Percentiles rank a stretch among this genome's conserved stretches.
Conservation (phyloP, 2,329 filamentous ascomycete genomes). For the Alternaria arbusti region DNA sequence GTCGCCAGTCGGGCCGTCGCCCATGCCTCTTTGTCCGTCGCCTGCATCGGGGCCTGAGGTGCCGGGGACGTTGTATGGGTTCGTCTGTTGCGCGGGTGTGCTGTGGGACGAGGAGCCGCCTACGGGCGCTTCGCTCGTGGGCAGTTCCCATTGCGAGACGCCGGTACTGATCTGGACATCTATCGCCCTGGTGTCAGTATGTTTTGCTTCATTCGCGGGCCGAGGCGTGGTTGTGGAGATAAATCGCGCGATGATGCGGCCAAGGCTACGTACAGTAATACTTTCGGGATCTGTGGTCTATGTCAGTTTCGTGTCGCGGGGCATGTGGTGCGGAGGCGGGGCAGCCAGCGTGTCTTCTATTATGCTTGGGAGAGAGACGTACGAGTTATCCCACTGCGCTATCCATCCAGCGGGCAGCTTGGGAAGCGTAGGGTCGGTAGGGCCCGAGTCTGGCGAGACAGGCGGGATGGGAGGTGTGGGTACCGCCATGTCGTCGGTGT, state of each 20-base stretch:
- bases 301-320: constrained; percentile 34
- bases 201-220: background rate
- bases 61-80: constrained; percentile 64
- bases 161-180: constrained; percentile 74
- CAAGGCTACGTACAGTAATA: constrained; percentile 45
- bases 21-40: constrained; percentile 57
- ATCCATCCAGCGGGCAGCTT: constrained; percentile 50
- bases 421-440: constrained; percentile 47
- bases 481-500: constrained; percentile 35
- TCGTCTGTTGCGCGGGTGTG: constrained; percentile 56
- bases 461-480: constrained; percentile 46
- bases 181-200: constrained; percentile 5
- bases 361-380: constrained; percentile 18
- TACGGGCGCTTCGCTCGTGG: constrained; percentile 68
- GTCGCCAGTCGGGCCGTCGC: constrained; percentile 62
- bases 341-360: constrained; percentile 8
- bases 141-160: constrained; percentile 75
- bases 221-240: background rate
- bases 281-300: constrained; percentile 41
- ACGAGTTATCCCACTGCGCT: constrained; percentile 50
- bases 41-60: constrained; percentile 33
- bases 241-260: background rate
- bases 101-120: constrained; percentile 62
- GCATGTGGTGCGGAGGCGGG: constrained; percentile 20
- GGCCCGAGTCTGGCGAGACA: constrained; percentile 49